Base-by-base conservation (phyloP, 2,329 filamentous ascomycete genomes). In the Sporothrix sp. region DNA sequence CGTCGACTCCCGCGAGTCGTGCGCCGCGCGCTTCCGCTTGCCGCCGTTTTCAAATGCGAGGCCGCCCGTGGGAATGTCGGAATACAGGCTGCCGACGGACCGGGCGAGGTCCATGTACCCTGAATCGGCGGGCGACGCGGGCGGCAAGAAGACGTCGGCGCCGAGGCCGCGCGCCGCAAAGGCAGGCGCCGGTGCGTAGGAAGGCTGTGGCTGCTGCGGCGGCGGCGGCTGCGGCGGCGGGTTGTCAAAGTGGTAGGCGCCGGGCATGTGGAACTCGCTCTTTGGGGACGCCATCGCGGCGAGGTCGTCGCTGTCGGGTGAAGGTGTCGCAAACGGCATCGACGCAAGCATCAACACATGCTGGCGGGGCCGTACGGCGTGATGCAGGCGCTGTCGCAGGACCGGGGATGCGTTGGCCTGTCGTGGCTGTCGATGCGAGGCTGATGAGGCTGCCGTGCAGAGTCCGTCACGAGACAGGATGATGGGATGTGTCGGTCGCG, bases 21-120 rank as follows among this genome's bases (percentile, higher is more conserved):
- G 28, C 36, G 49, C 49, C 18, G 62, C 51, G 55, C 57, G 56
- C n/a, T 78, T 79, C 25, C 75, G 68, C 60, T 76, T 76, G 7
- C 48, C 35, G n/a, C 50, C 57, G 2, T 20, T 13, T 10, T 25
- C 23, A 30, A 16, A 13, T 3, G 10, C 6, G 25, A 62, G 56
- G 3, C 60, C 63, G 11, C 47, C 58, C 7, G 47, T 46, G 6
- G 64, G 63, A 7, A 63, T 58, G 18, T 64, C 67, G 1, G 69
- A 67, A 46, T 64, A 63, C n/a, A 70, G 54, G 52, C 65, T 69
- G 30, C 63, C 63, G 5, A 65, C 67, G 1, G 70, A 71, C 40
- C 61, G 63, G 50, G 54, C 61, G 45, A 66, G 52, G 50, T 63
- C 63, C 42, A 62, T 58, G 7, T 16, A 35, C 28, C 50, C 45